phyloP scores from a whole-genome alignment of 306 rosid genomes.

The Betula pendula region DNA sequence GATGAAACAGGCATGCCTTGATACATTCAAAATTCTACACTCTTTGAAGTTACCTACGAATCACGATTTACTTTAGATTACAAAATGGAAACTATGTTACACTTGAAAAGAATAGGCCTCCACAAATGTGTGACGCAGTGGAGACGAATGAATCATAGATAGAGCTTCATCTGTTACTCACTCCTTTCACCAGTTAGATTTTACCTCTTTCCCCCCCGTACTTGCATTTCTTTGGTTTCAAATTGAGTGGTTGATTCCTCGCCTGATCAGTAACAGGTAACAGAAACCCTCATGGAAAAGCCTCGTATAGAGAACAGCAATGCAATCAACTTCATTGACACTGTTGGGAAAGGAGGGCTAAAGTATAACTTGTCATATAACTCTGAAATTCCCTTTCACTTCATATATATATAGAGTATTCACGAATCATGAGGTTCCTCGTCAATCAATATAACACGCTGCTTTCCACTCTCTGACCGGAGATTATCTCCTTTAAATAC shows the following conservation, averaged over 20 bases:
- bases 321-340: constrained; percentile 31
- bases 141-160: constrained; percentile 32
- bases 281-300: constrained; percentile 36
- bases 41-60: constrained; percentile 22
- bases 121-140: neutral
- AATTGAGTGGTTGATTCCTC: constrained; percentile 35
- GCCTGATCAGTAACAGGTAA: constrained; percentile 45
- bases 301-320: constrained; percentile 22
- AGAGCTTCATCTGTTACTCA: constrained; percentile 34
- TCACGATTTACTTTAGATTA: constrained; percentile 28
- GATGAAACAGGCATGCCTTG: constrained; percentile 3
- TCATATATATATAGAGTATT: neutral
- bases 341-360: constrained; percentile 32
- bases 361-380: constrained; percentile 24
- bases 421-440: constrained; percentile 56
- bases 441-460: constrained; percentile 76
- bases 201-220: constrained; percentile 45
- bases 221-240: constrained; percentile 42
- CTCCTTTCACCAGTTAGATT: constrained; percentile 32
- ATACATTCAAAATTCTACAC: constrained; percentile 35
- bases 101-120: constrained; percentile 28
- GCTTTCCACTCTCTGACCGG: constrained; percentile 88
- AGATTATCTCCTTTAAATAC: constrained; percentile 82
- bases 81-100: constrained; percentile 46
- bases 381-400: constrained; percentile 16